These are phyloP conservation scores for Beauveria sp. DNA, from an alignment of 2,329 filamentous ascomycete species.

Conservation along the genomic window DNA sequence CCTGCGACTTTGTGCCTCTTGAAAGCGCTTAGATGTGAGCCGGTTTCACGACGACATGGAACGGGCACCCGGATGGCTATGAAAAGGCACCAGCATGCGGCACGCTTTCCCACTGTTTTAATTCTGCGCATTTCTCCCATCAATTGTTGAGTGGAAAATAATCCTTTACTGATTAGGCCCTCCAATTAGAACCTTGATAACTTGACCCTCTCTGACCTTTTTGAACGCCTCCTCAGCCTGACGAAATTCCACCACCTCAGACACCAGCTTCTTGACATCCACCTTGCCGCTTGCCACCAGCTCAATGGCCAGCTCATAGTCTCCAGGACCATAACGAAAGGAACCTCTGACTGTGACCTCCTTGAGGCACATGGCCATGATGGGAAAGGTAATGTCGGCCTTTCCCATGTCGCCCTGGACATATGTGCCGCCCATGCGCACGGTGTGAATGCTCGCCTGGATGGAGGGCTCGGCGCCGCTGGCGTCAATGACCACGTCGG, in stretches of 20 bases:
- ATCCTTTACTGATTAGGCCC: conserved; percentile 48
- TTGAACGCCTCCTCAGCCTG: conserved; percentile 81
- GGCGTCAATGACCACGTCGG: conserved; percentile 74
- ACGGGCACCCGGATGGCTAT: background rate
- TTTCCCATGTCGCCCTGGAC: conserved; percentile 90
- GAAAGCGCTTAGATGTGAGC: too few species aligned
- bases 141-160: background rate
- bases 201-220: conserved; percentile 77
- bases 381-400: conserved; percentile 80
- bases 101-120: background rate
- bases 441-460: conserved; percentile 63
- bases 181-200: conserved; percentile 61
- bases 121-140: background rate
- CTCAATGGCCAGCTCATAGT: conserved; percentile 77
- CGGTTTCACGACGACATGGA: too few species aligned
- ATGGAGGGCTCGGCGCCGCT: conserved; percentile 73
- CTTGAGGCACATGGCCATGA: conserved; percentile 82
- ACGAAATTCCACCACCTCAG: conserved; percentile 66
- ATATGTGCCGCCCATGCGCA: conserved; percentile 66
- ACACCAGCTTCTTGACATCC: conserved; percentile 76
- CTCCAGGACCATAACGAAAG: conserved; percentile 82
- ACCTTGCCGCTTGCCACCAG: conserved; percentile 67
- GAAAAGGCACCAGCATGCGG: background rate
- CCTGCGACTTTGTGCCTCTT: too few species aligned
- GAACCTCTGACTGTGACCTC: conserved; percentile 81